phyloP scores from a whole-genome alignment of 495 filamentous ascomycete species.

The Gamarada debralockiae region DNA sequence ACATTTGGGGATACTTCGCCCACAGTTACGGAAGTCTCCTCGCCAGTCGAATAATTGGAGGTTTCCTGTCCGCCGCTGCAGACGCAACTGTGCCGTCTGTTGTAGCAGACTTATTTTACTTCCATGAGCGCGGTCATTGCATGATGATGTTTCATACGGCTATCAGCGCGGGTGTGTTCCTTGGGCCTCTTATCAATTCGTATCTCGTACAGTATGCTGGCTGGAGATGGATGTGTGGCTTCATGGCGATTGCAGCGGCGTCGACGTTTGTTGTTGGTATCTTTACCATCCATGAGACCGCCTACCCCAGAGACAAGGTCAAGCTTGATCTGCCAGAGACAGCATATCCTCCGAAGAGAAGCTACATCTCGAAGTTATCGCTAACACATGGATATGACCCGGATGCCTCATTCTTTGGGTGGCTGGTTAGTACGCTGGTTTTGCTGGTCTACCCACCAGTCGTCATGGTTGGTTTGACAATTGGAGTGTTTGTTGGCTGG shows the following conservation, averaged over 20 bases:
- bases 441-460: constrained; percentile 7
- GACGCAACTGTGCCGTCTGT: constrained; percentile 36
- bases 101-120: constrained; percentile 39
- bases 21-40: constrained; percentile 31
- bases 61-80: constrained; percentile 32
- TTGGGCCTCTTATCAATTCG: constrained; percentile 38
- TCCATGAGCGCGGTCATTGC: constrained; percentile 35
- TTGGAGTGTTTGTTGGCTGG: constrained; percentile 11
- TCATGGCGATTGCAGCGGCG: constrained; percentile 30
- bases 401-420: constrained; percentile 4
- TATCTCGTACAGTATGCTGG: constrained; percentile 35
- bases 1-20: constrained; percentile 31
- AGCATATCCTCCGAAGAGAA: constrained; percentile 1
- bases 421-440: constrained; percentile 3
- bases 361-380: constrained; percentile 2
- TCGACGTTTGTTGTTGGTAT: constrained; percentile 35
- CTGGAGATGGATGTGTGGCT: constrained; percentile 38
- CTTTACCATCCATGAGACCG: constrained; percentile 38
- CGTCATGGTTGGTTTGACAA: constrained; percentile 5
- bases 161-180: constrained; percentile 27
- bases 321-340: background rate
- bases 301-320: constrained; percentile 28
- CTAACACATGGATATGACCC: constrained; percentile 6
- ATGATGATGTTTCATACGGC: constrained; percentile 28
- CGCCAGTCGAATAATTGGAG: constrained; percentile 32